These are phyloP conservation scores for Trapa bicornis DNA, from an alignment of 345 rosid species.

Conservation along the genomic window DNA sequence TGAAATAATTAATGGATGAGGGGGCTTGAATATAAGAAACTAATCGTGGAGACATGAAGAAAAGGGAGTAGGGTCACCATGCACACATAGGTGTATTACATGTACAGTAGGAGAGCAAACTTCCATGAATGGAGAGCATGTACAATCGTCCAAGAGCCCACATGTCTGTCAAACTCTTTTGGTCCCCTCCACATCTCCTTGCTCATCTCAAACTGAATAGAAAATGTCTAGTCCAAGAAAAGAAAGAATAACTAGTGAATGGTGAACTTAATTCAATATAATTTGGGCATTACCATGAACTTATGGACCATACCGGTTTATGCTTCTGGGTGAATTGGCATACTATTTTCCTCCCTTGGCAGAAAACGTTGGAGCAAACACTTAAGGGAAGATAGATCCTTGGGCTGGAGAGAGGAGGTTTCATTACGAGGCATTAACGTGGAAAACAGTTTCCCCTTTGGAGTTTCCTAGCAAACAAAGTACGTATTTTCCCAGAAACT, in stretches of 20 bases:
- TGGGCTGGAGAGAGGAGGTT: not conserved
- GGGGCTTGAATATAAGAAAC: not conserved
- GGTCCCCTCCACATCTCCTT: not conserved
- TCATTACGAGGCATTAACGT: not conserved
- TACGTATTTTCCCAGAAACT: not conserved
- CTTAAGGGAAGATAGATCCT: not conserved
- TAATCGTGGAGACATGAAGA: not conserved
- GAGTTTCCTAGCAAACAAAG: slow-evolving; percentile 1
- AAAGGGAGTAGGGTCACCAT: not conserved
- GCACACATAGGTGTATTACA: not conserved
- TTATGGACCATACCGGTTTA: no score
- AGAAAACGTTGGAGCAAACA: not conserved
- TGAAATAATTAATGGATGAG: not conserved
- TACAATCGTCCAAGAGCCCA: not conserved
- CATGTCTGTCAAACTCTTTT: not conserved
- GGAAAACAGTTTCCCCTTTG: not conserved
- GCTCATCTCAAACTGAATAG: not conserved
- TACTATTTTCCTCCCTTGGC: no score
- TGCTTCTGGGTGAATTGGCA: no score
- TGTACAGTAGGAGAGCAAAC: not conserved
- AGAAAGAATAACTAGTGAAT: no score
- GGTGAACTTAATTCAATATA: no score
- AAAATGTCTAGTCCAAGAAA: no score
- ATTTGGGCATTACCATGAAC: no score
- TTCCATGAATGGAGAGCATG: not conserved